Base-by-base conservation (phyloP, 2,329 filamentous ascomycete genomes). In the Sporothrix inflata region DNA sequence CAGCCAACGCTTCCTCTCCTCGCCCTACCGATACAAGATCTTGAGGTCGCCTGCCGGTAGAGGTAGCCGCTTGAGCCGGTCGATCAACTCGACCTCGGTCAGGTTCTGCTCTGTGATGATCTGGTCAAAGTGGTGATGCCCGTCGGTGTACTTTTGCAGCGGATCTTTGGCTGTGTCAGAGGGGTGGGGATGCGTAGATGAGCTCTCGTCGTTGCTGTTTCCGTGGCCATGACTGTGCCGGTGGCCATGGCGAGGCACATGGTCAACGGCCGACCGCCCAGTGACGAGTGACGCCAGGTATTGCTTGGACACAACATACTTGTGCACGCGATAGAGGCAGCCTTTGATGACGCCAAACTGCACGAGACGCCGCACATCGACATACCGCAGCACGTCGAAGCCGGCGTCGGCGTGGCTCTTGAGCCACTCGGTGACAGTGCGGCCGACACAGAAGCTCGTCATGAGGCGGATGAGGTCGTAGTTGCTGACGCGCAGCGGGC, bases 341-440 rank as follows among this genome's bases (percentile, higher is more conserved):
- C 95, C 94, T 82, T 98, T 98, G 80, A 98, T 97, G 73, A 98
- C 88, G 72, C 95, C 96, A 78, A 98, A 99, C 73, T 97, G 97
- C 75, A 98, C 93, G 75, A 99, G 91, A 38, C 96, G 91, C 14
- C 96, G 89, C 71, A 98, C 89, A 80, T 99, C 96, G 72, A 99
- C 90, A 78, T 91, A 91, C 14, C 87, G 85, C 9, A 98, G 85
- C 51, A 92, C 86, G 73, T 89, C 86, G 74, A 90, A 85, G 0
- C 88, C 89, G 61, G 84, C 83, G 53, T 91, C 88, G 75, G 90
- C 87, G 80, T 97, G 92, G 42, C 90, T 85, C 73, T 92, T 86
- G 76, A 96, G 90, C 93, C 94, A 98, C 79, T 95, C 92, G 78
- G 92, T 92, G 14, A 98, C 86, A n/a, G 90, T 92, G 69, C 93